Base-by-base conservation (phyloP, 805 yeast species). In the Wickerhamomyces strasburgensis region DNA sequence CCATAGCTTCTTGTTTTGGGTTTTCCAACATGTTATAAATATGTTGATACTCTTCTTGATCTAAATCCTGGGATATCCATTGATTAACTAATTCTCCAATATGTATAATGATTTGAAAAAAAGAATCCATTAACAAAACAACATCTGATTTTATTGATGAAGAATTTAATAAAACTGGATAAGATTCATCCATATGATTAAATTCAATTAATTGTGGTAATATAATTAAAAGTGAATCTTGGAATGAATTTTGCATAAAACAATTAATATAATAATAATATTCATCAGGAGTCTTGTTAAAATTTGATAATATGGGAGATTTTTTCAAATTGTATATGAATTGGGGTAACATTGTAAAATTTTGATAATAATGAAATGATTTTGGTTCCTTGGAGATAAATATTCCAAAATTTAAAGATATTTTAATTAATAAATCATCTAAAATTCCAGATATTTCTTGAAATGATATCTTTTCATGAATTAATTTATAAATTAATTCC, bases 211-310 rank as follows among this genome's bases (percentile, higher is more conserved):
- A 74, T 1, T 96, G 84, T 39, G 98, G 98, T 66, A 89, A 97
- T 47, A 93, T 87, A 96, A 90, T 89, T 44, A 87, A 80, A 56
- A 93, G 68, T n/a, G 96, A 84, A 65, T 89, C 90, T 48, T 82
- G 79, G 27, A 86, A 78, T 57, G 87, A 95, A 54, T 88, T 94
- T 46, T 89, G 78, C 58, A 80, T 72, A 58, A 90, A 75, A 13
- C 86, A 78, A 58, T 88, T 96, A 52, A 95, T 77, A 64, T 88
- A 86, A 62, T 85, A 90, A 25, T 95, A 95, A 31, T 96, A 86
- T 67, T 90, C 98, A 66, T 90, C 98, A 2, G 98, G 98, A 9
- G 98, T 89, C 60, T 86, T 87, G 64, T 90, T 90, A 71, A 90
- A 90, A 31, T 87, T 94, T 58, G 85, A 89, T 62, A 90, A 68